phyloP scores from a whole-genome alignment of 805 yeast genomes.

The Torulaspora indica region DNA sequence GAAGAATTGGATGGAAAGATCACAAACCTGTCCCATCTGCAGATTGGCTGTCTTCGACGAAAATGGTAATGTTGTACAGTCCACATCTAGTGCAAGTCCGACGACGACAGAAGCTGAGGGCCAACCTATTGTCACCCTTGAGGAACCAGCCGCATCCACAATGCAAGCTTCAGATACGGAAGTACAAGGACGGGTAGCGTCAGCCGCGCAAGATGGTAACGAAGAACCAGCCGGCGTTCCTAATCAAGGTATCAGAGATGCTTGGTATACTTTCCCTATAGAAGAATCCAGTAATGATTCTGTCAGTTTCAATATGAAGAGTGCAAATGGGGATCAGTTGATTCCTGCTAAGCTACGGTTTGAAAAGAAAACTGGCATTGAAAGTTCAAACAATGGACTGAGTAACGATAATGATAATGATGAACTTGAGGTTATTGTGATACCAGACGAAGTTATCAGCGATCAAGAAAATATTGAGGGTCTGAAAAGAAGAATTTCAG shows the following conservation, averaged over 20 bases:
- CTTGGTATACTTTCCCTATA: conserved; percentile 23
- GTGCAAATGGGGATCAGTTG: conserved; percentile 4
- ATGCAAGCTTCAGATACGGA: background rate
- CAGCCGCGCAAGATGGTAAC: background rate
- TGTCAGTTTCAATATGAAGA: conserved; percentile 10
- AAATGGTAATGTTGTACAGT: conserved; percentile 26
- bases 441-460: conserved; percentile 13
- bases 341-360: conserved; percentile 11
- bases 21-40: conserved; percentile 92
- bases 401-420: conserved; percentile 1
- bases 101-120: conserved; percentile 2
- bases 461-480: conserved; percentile 12
- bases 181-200: background rate
- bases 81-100: conserved; percentile 4
- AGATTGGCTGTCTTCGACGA: conserved; percentile 58
- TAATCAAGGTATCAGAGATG: background rate
- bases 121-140: background rate
- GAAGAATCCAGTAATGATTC: conserved; percentile 10
- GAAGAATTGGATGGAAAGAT: conserved; percentile 87
- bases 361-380: conserved; percentile 8
- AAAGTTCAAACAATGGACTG: conserved; percentile 2
- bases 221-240: background rate
- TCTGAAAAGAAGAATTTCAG: conserved; percentile 23
- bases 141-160: background rate
- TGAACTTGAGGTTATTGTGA: conserved; percentile 4